Conservation (phyloP, 129 eudicot species). For the Pulicaria dysenterica region DNA sequence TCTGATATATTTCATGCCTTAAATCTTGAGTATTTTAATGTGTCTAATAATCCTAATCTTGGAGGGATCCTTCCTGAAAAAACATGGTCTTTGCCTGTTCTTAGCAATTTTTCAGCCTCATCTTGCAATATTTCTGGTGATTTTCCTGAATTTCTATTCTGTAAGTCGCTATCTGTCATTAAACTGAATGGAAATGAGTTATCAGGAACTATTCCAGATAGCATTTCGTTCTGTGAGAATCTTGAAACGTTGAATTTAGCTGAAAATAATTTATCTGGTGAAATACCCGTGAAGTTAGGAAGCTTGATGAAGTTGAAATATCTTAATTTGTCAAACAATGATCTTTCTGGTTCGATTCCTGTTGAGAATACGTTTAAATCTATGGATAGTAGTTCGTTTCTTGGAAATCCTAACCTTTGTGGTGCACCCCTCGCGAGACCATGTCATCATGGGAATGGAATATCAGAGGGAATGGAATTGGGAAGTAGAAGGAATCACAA, state of each 20-base stretch:
- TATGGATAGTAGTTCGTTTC: constrained; percentile 74
- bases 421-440: constrained; percentile 65
- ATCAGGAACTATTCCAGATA: constrained; percentile 60
- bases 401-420: constrained; percentile 82
- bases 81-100: constrained; percentile 62
- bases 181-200: constrained; percentile 61
- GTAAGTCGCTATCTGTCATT: constrained; percentile 55
- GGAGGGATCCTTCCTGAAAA: constrained; percentile 71
- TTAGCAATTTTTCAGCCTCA: constrained; percentile 76
- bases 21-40: constrained; percentile 70
- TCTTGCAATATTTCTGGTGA: constrained; percentile 70
- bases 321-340: constrained; percentile 76
- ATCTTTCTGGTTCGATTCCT: constrained; percentile 80
- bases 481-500: constrained; percentile 70
- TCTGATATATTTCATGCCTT: constrained; percentile 54
- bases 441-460: constrained; percentile 52
- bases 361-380: constrained; percentile 38
- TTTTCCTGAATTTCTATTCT: constrained; percentile 63
- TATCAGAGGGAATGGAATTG: constrained; percentile 46
- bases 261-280: constrained; percentile 63
- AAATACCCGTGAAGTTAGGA: constrained; percentile 52
- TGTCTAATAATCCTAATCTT: constrained; percentile 70
- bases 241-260: constrained; percentile 60
- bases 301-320: constrained; percentile 49
- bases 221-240: constrained; percentile 51